A percentile compares a stretch with the other conserved stretches of the same genome.
phyloP scores from a whole-genome alignment of 306 rosid genomes.

The Morella rubra region DNA sequence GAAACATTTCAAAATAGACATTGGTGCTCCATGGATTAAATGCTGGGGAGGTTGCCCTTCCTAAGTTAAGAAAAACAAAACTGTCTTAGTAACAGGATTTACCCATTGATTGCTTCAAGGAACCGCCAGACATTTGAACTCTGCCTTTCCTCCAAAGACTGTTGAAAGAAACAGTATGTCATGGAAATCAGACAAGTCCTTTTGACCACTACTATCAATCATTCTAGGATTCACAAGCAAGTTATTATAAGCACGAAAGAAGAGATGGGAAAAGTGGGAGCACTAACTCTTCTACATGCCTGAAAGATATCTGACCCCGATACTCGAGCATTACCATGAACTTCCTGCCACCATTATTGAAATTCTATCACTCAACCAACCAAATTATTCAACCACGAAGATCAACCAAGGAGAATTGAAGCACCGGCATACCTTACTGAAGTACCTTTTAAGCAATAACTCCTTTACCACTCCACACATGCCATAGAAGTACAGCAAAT shows the following conservation, averaged over 20 bases:
- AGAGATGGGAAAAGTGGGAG: constrained; percentile 5
- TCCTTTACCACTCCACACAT: constrained; percentile 94
- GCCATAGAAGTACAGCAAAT: constrained; percentile 86
- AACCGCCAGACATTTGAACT: constrained; percentile 86
- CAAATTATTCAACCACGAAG: constrained; percentile 13
- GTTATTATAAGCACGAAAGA: neutral
- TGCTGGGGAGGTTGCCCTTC: neutral
- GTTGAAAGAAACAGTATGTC: constrained; percentile 29
- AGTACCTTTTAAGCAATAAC: constrained; percentile 79
- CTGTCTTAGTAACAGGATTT: constrained; percentile 22
- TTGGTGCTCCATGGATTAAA: neutral
- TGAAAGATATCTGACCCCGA: constrained; percentile 79
- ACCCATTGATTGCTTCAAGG: constrained; percentile 94
- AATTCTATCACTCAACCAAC: constrained; percentile 25
- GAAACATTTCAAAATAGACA: constrained; percentile 1
- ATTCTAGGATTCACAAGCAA: constrained; percentile 6
- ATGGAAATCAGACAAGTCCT: constrained; percentile 28
- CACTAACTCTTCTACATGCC: constrained; percentile 89
- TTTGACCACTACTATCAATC: constrained; percentile 14
- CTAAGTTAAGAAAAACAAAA: constrained; percentile 1
- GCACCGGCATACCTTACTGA: constrained; percentile 70
- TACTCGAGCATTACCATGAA: constrained; percentile 62
- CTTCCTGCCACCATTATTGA: constrained; percentile 57
- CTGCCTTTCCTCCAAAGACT: constrained; percentile 86
- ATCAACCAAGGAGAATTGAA: constrained; percentile 22